Base-by-base conservation (phyloP, 805 yeast genomes). In the Naumovozyma castellii region DNA sequence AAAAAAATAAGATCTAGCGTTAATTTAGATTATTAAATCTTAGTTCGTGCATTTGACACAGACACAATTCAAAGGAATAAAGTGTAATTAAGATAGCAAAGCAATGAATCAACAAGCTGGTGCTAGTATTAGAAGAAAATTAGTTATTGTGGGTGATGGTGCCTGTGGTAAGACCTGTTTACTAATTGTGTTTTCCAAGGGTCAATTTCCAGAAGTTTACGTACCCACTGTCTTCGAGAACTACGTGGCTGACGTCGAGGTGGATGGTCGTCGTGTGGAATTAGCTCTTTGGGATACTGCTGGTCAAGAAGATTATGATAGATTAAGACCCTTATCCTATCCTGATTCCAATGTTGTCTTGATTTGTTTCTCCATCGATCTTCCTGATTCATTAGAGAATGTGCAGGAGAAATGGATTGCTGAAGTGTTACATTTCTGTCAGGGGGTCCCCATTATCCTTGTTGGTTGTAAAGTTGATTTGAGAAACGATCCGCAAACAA, bases 231-330 rank as follows among this genome's bases (percentile, higher is more conserved):
- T 90, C 45, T 90, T 90, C 58, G 97, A 90, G 65, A 92, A 88
- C 72, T 92, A 90, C 65, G 97, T 90, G 54, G 94, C 97, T 35
- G 96, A 87, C 63, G 97, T 90, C 43, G 95, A 78, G 59, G 81
- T 82, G 43, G 90, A 83, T 55, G 94, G 94, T 37, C 83, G 90
- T 66, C 76, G 84, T 61, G 97, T 90, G 43, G 95, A 88, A 63
- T 71, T 87, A 65, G 95, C 95, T 5, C 71, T 87, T 51, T 87
- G 96, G 96, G 96, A 87, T 86, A 87, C 96, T 51, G 95, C 97
- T 41, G 97, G 97, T 49, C 97, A 87, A 75, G 97, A 87, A 72
- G 97, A 88, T 70, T 87, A 87, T 62, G 95, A 86, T 65, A 83
- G 95, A 66, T 71, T 85, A 53, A 81, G 95, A 67, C 95, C 95